A percentile compares a stretch with the other conserved stretches of the same genome.
Conservation (phyloP, 768 basidiomycete genomes). For the Cystofilobasidium bisporidii region DNA sequence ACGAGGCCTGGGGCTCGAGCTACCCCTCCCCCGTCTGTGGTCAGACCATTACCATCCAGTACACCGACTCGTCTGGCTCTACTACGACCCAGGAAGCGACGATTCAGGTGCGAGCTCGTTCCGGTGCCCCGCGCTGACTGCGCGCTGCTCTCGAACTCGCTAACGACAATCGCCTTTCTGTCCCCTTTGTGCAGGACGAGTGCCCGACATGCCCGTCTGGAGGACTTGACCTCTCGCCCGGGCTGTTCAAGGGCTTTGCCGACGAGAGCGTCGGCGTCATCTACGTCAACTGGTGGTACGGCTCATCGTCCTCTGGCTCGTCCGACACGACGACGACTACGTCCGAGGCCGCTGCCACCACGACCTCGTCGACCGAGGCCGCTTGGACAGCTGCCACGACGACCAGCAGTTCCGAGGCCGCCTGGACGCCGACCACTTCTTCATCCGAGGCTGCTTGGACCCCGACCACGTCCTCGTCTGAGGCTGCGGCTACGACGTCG, state of each 20-base stretch:
- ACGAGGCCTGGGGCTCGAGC: conserved; percentile 1
- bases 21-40: conserved; percentile 25
- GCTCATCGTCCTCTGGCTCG: neutral
- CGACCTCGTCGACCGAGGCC: conserved; percentile 5
- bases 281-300: neutral
- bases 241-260: conserved; percentile 47
- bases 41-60: conserved; percentile 9
- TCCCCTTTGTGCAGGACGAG: no score
- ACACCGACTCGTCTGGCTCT: neutral
- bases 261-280: neutral
- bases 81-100: neutral
- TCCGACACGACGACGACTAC: neutral
- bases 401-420: neutral
- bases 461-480: neutral
- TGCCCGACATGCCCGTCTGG: conserved; percentile 58
- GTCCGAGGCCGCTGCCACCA: neutral
- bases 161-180: no score
- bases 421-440: neutral
- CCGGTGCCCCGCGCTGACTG: neutral
- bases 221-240: conserved; percentile 59
- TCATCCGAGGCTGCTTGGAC: neutral
- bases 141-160: no score
- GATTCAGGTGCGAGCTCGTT: neutral
- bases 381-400: neutral
- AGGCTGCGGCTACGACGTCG: neutral